Evolutionary conservation across 305 asterid genomes (phyloP), one percentile per base, ranked within the genome.

Genomic region (Ilex paraguariensis): DNA sequence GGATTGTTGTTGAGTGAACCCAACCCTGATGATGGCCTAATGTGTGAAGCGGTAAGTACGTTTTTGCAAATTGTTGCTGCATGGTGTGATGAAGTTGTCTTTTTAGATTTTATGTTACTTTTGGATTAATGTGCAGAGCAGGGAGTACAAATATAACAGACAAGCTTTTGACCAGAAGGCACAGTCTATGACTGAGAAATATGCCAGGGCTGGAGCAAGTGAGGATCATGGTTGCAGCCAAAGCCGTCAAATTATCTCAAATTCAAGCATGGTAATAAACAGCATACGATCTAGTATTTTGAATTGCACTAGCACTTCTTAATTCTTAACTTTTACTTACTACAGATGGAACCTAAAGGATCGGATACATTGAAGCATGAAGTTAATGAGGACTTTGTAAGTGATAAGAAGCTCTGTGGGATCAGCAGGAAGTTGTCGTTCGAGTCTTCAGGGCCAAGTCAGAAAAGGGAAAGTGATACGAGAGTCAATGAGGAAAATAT

Each of bases 1-100:
- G 87, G 95, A 16, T 81, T 85, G 66, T 70, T 90, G 65, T 75
- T 87, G 54, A 78, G 79, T 70, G 97, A 90, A 69, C 97, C 97
- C 60, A 90, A 90, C 74, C 97, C 95, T 44, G 97, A 90, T 65
- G 97, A 90, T 75, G 94, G 97, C 56, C 84, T 90, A 69, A 90
- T 87, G 97, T 87, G 83, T 63, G 97, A 90, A 59, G 94, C 82
- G 69, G 97, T 90, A 70, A 80, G 95, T 79, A 67, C 30, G 65
- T 69, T 15, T 52, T 58, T 55, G 57, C 45, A 50, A 53, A 32
- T 59, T 54, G 45, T 7, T 14, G 2, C 3, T 48, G 60, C 60
- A 50, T n/a, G 60, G 55, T 28, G 28, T 31, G 30, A 48, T 28
- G 52, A 62, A 71, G 17, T 59, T 56, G 67, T 44, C 57, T 32